These are phyloP conservation scores for Lecanicillium sp. DNA, from an alignment of 2,329 filamentous ascomycete species.

Conservation along the genomic window DNA sequence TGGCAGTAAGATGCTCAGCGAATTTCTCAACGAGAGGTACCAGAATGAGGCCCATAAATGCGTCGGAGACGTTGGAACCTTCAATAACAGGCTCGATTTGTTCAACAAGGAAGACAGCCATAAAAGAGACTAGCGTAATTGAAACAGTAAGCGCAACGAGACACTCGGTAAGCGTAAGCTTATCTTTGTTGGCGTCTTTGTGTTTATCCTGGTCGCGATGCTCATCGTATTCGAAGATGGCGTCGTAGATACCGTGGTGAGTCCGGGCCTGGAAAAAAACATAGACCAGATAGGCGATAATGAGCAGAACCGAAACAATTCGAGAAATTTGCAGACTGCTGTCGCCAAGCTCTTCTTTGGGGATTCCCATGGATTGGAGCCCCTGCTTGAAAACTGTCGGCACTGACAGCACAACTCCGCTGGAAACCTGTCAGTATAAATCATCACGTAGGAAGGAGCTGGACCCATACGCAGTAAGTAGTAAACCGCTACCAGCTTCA, in stretches of 20 bases:
- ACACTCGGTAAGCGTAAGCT: conserved; percentile 69
- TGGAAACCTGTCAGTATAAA: conserved; percentile 21
- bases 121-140: conserved; percentile 61
- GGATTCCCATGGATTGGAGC: conserved; percentile 21
- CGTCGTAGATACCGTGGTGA: conserved; percentile 69
- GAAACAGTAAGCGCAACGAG: conserved; percentile 55
- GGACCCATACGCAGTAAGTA: conserved; percentile 64
- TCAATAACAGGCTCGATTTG: conserved; percentile 56
- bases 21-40: conserved; percentile 79
- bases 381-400: conserved; percentile 49
- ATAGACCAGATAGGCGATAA: conserved; percentile 59
- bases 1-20: conserved; percentile 74
- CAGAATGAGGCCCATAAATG: conserved; percentile 63
- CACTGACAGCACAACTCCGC: conserved; percentile 29
- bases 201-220: conserved; percentile 54
- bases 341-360: conserved; percentile 30
- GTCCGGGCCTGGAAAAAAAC: conserved; percentile 68
- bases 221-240: conserved; percentile 65
- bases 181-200: conserved; percentile 51
- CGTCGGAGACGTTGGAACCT: conserved; percentile 36
- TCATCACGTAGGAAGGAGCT: conserved; percentile 8
- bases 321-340: conserved; percentile 60
- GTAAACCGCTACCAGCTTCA: conserved; percentile 68
- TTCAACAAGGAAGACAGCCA: conserved; percentile 64
- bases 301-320: conserved; percentile 60